Evolutionary conservation across 192 early-diverging fungal genomes (phyloP).

Genomic region (Physocladia obscura): DNA sequence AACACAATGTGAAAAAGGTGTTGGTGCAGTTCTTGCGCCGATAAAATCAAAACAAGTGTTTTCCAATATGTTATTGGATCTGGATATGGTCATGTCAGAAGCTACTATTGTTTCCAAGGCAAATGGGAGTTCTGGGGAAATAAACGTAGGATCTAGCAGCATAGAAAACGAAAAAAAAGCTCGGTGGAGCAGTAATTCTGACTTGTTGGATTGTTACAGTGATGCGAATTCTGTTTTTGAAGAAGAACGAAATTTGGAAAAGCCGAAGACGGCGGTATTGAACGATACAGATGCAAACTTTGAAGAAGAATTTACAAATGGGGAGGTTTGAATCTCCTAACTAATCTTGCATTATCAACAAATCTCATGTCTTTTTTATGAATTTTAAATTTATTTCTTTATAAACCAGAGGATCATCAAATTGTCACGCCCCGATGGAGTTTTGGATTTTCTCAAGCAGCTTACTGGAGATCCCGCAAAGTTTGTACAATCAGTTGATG

Average conservation of each 20-base stretch:
- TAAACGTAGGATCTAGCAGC: too few relatives aligned
- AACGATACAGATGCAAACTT: neutral
- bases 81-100: neutral
- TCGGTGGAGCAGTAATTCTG: neutral
- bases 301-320: neutral
- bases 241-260: neutral
- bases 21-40: too few relatives aligned
- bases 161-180: too few relatives aligned
- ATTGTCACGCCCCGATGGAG: too few relatives aligned
- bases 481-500: neutral
- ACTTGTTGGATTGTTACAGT: conserved; percentile 12
- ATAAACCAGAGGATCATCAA: too few relatives aligned
- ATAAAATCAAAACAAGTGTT: neutral
- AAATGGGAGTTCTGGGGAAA: too few relatives aligned
- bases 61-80: neutral
- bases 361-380: neutral
- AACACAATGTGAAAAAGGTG: too few relatives aligned
- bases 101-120: neutral
- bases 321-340: neutral
- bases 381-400: neutral
- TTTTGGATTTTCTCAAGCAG: neutral
- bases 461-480: neutral
- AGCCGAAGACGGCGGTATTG: neutral
- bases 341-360: neutral
- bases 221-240: neutral